Evolutionary conservation across 257 asterid species (phyloP).

Genomic region (Cordia subcordata): DNA sequence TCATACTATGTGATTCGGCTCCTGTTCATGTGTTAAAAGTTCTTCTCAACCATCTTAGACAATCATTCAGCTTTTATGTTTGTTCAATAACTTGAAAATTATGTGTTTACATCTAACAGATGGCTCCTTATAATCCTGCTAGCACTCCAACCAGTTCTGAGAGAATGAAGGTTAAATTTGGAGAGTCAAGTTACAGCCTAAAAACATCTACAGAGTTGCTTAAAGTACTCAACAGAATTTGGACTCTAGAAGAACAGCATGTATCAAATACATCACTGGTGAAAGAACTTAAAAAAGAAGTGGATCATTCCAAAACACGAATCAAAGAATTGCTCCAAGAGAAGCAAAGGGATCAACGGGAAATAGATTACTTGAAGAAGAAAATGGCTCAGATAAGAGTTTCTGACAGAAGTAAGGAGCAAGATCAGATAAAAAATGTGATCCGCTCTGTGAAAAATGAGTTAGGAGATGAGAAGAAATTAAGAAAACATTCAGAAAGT

Average conservation of each 20-base stretch:
- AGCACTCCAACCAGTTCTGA: constrained; percentile 36
- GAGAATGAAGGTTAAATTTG: constrained; percentile 36
- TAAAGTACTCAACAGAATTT: constrained; percentile 71
- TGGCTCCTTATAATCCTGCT: constrained; percentile 41
- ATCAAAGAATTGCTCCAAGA: constrained; percentile 47
- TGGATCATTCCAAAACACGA: constrained; percentile 42
- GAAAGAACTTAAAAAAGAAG: constrained; percentile 52
- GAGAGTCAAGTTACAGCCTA: constrained; percentile 47
- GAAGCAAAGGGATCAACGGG: constrained; percentile 45
- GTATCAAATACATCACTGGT: constrained; percentile 52
- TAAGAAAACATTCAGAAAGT: constrained; percentile 53
- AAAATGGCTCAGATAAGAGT: constrained; percentile 37
- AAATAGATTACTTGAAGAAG: constrained; percentile 38
- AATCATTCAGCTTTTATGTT: neutral
- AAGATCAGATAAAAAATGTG: constrained; percentile 28
- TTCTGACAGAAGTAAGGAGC: constrained; percentile 32
- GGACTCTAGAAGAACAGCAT: constrained; percentile 90
- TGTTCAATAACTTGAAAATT: neutral
- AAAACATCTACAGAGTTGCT: constrained; percentile 79
- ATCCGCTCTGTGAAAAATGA: constrained; percentile 36
- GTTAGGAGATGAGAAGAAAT: constrained; percentile 50
- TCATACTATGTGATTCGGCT: no score
- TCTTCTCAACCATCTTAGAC: no score
- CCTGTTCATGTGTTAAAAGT: no score
- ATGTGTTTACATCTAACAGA: constrained; percentile 33